Evolutionary conservation across 1,284 basidiomycete genomes (phyloP), one percentile per base, ranked within the genome.

Genomic region (Thecaphora frezii): DNA sequence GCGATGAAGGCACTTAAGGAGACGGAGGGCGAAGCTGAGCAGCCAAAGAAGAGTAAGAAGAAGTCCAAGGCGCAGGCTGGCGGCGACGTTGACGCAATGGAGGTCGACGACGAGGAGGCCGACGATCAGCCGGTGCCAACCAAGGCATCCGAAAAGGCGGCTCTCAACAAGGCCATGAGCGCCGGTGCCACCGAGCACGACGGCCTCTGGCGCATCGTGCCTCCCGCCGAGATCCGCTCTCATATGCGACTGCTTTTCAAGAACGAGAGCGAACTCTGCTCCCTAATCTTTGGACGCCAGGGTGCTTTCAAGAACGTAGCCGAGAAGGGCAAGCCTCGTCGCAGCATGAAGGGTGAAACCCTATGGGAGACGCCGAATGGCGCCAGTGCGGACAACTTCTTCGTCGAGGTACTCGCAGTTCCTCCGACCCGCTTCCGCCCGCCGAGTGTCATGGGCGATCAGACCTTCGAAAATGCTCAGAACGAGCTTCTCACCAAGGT

Each of bases 351-450:
- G 18, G 54, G 39, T 28, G 48, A 45, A 14, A 50, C 52, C 37
- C 58, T 61, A 55, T 58, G 58, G 54, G 53, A 48, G 36, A 59
- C 59, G 10, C 55, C 63, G 46, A 54, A 69, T 37, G 73, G 69
- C 36, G 89, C 90, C 24, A 90, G 88, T 41, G 89, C 92, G 44
- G 93, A 96, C 78, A 92, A 97, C 85, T 98, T 98, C 81, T 99
- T 99, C 83, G 84, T 98, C 83, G 90, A 94, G 37, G 92, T 90
- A 50, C 79, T 99, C 28, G 87, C 91, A 26, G 89, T 98, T 33
- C 86, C 93, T 22, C 96, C 96, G 22, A 96, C 92, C 9, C 89
- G 94, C 41, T 99, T 97, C 84, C 87, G 96, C 42, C 96, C 96
- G 1, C 90, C 96, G 2, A 86, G 91, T 16, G 89, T 88, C 75